phyloP scores from a whole-genome alignment of 2,329 filamentous ascomycete species.

The Penicillium occitanis region DNA sequence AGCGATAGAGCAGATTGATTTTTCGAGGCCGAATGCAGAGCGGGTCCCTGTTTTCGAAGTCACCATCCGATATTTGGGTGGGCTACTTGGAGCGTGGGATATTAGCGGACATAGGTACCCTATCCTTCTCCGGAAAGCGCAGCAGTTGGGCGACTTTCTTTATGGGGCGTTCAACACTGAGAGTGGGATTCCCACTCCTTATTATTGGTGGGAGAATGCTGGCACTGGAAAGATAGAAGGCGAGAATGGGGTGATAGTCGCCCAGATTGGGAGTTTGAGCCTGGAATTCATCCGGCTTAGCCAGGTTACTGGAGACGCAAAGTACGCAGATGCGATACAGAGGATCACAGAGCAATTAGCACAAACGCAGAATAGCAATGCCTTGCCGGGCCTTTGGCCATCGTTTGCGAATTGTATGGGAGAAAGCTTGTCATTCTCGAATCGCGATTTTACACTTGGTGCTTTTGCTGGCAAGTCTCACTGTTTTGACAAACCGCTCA shows the following conservation, averaged over 20 bases:
- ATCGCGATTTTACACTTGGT: conserved; percentile 14
- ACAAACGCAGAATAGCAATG: conserved; percentile 35
- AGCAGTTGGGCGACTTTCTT: conserved; percentile 72
- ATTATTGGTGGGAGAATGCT: conserved; percentile 31
- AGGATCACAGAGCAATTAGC: conserved; percentile 38
- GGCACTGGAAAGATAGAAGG: conserved; percentile 26
- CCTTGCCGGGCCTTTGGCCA: conserved; percentile 41
- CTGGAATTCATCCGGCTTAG: conserved; percentile 45
- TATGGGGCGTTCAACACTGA: conserved; percentile 83
- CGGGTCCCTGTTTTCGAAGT: conserved; percentile 82
- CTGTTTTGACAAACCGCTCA: neutral
- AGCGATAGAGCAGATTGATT: conserved; percentile 70
- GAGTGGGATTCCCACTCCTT: conserved; percentile 78
- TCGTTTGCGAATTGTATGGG: conserved; percentile 13
- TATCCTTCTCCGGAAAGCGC: conserved; percentile 69
- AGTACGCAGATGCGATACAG: conserved; percentile 41
- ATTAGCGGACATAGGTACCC: conserved; percentile 67
- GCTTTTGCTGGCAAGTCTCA: conserved; percentile 10
- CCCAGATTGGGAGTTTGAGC: conserved; percentile 42
- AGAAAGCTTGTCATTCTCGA: conserved; percentile 14
- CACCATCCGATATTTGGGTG: conserved; percentile 81
- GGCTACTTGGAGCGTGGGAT: conserved; percentile 78
- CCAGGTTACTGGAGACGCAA: conserved; percentile 40
- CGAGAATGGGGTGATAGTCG: conserved; percentile 28
- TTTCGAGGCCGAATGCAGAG: conserved; percentile 63